Evolutionary conservation across 2,329 filamentous ascomycete genomes (phyloP), one percentile per base, ranked within the genome.

Genomic region (Diplocarpon mali): DNA sequence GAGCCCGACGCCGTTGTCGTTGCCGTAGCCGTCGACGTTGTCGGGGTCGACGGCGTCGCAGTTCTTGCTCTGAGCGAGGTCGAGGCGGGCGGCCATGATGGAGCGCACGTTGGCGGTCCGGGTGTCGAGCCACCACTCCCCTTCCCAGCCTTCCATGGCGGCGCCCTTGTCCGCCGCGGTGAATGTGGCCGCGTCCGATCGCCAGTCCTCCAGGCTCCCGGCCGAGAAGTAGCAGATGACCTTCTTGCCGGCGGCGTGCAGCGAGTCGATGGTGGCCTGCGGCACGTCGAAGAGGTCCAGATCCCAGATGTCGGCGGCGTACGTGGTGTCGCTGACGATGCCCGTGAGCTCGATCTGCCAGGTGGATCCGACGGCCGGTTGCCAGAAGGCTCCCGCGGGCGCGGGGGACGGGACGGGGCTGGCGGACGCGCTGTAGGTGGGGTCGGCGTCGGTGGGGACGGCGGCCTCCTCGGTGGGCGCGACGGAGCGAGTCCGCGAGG

Each of bases 141-240:
- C 75, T 0, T 67, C 67, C 81, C 83, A 86, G 4, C 75, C 80
- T 10, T 75, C 67, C 5, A 86, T 64, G 5, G 63, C 61, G 3
- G 69, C 68, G 15, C 81, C 82, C 35, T 78, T 59, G 52, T 85
- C 81, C 0, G 62, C 59, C 1, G 66, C 50, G 7, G 64, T 57
- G 57, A 85, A 85, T 5, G 72, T 54, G 50, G 31, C 61, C 10
- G 49, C 44, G 57, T 86, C 83, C 1, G 69, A 62, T 2, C 82
- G 70, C 65, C 71, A 76, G 41, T 76, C 59, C 62, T 87, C 83
- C 54, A 73, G 84, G 7, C 75, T 80, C 1, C 83, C 83, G 0
- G 79, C 80, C 41, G 76, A 81, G 65, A 86, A 86, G 64, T 87
- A 87, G 66, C 83, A 87, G 47, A 86, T 79, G 43, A 85, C 74